These are phyloP conservation scores for Paramecium pentaurelia DNA, from an alignment of 73 alveolate genomes.

Conservation along the genomic window DNA sequence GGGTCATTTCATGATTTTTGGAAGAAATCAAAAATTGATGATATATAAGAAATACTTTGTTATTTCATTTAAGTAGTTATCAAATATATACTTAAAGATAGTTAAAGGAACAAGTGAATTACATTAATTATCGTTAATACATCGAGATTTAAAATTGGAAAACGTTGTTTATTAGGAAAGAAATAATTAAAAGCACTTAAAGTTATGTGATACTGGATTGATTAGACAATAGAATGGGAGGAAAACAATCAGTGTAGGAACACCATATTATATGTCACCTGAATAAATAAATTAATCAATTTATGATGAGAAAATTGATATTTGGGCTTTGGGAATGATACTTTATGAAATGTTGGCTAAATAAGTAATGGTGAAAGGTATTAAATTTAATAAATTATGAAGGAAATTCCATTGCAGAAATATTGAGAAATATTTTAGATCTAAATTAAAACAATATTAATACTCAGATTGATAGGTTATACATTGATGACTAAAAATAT, in stretches of 20 bases:
- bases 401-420: not conserved
- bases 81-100: not conserved
- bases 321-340: conserved; percentile 11
- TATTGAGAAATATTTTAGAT: not conserved
- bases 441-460: not conserved
- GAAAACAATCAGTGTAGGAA: not conserved
- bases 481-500: not conserved
- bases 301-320: not conserved
- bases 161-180: conserved; percentile 29
- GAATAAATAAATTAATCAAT: not conserved
- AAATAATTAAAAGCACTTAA: not conserved
- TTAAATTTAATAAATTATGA: not conserved
- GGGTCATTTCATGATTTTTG: not conserved
- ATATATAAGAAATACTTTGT: not conserved
- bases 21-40: not conserved
- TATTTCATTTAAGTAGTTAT: not conserved
- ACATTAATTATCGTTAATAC: not conserved
- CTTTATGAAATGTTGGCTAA: not conserved
- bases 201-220: not conserved
- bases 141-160: conserved; percentile 64
- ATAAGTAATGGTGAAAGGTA: not conserved
- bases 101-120: not conserved
- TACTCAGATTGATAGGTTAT: not conserved
- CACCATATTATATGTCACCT: not conserved
- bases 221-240: not conserved